phyloP scores from a whole-genome alignment of 371 early-diverging fungal species.

The Funneliformis caledonium region DNA sequence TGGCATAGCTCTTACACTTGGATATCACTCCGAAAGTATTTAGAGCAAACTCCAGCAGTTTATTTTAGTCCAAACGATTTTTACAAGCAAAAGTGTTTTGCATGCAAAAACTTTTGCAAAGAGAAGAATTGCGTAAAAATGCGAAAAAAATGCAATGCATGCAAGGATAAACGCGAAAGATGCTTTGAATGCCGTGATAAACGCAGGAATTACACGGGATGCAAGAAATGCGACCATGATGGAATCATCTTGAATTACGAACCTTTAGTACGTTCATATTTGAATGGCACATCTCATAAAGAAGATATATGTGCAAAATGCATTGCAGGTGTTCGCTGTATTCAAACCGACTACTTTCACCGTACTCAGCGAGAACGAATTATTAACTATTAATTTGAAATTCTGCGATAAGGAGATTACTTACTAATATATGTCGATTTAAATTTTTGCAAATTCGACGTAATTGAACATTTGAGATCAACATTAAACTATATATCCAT shows the following conservation, averaged over 20 bases:
- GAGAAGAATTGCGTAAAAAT: too few relatives aligned
- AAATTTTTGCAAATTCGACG: too few relatives aligned
- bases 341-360: background rate
- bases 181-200: background rate
- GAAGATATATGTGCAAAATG: constrained; percentile 23
- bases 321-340: background rate
- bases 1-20: constrained; percentile 38
- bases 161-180: too few relatives aligned
- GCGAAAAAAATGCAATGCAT: too few relatives aligned
- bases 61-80: background rate
- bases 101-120: background rate
- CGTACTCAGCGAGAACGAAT: background rate
- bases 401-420: too few relatives aligned
- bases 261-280: background rate
- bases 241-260: background rate
- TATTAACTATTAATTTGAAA: background rate
- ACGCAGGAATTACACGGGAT: background rate
- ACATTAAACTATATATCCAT: too few relatives aligned
- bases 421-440: too few relatives aligned
- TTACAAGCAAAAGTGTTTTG: background rate
- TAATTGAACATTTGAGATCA: too few relatives aligned
- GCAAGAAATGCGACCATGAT: background rate
- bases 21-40: constrained; percentile 32
- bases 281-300: background rate
- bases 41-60: background rate